A percentile compares a stretch with the other conserved stretches of the same genome.
These are phyloP conservation scores for Raddia distichophylla DNA, from an alignment of 176 grass and related monocot genomes.

Conservation along the genomic window DNA sequence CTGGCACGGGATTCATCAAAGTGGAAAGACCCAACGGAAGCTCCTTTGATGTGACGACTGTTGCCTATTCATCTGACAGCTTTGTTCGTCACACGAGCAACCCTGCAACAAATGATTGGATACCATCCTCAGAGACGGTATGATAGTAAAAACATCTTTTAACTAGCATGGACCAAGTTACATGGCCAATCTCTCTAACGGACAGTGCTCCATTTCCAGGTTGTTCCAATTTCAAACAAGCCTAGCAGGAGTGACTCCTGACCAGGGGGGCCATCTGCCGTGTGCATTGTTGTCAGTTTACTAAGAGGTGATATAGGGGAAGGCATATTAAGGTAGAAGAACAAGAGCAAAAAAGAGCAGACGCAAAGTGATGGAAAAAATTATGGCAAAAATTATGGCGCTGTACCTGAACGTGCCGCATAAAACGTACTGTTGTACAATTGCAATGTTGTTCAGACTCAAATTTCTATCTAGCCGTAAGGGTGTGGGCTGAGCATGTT, in stretches of 20 bases:
- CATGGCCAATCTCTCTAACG: background rate
- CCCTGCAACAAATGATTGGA: conserved; percentile 91
- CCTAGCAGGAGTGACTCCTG: conserved; percentile 75
- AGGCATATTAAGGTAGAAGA: background rate
- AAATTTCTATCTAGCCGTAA: background rate
- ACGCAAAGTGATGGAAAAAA: background rate
- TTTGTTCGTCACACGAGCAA: conserved; percentile 55
- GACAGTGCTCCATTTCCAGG: conserved; percentile 38
- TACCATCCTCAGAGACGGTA: conserved; percentile 73
- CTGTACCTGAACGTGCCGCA: background rate
- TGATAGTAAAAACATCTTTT: background rate
- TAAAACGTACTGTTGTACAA: background rate
- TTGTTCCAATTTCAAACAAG: conserved; percentile 73
- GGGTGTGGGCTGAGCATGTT: background rate
- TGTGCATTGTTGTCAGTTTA: background rate
- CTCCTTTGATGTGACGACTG: conserved; percentile 25
- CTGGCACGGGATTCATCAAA: conserved; percentile 82
- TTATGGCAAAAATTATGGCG: background rate
- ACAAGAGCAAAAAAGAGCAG: background rate
- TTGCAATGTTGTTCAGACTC: background rate
- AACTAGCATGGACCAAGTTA: background rate
- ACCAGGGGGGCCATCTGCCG: background rate
- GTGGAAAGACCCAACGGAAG: conserved; percentile 53
- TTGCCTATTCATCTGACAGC: conserved; percentile 39
- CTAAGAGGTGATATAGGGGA: background rate